phyloP scores from a whole-genome alignment of 192 early-diverging fungal species.

The Dissophora globulifera region DNA sequence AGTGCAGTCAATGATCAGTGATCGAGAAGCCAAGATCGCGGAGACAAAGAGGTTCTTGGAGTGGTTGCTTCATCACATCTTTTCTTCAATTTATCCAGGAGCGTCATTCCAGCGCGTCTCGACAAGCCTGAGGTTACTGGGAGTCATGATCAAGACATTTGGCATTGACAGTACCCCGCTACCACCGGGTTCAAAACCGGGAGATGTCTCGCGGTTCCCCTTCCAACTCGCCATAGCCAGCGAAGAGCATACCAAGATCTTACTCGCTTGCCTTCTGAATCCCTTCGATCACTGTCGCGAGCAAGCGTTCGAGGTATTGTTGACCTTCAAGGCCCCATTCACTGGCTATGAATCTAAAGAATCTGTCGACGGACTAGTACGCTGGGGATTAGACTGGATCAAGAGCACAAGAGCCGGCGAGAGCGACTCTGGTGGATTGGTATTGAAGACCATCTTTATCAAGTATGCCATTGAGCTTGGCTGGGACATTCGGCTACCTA shows the following conservation, averaged over 20 bases:
- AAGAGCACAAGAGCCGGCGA: constrained; percentile 78
- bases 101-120: constrained; percentile 77
- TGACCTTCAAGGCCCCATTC: constrained; percentile 71
- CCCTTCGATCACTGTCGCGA: constrained; percentile 82
- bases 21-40: constrained; percentile 53
- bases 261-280: constrained; percentile 71
- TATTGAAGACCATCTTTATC: constrained; percentile 80
- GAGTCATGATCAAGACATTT: constrained; percentile 61
- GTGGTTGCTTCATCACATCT: constrained; percentile 68
- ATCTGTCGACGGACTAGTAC: constrained; percentile 62
- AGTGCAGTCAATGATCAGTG: constrained; percentile 12
- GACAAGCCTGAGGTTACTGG: constrained; percentile 65
- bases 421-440: constrained; percentile 85
- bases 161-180: constrained; percentile 61
- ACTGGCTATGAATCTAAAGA: constrained; percentile 62
- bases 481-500: constrained; percentile 49
- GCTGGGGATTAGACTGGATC: constrained; percentile 70
- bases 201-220: constrained; percentile 59
- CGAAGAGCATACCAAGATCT: constrained; percentile 58
- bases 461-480: constrained; percentile 75
- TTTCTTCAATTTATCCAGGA: constrained; percentile 77
- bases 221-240: constrained; percentile 64
- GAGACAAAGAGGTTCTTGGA: constrained; percentile 64
- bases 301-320: constrained; percentile 77
- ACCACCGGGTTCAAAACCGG: constrained; percentile 56